A percentile compares a stretch with the other conserved stretches of the same genome.
These are phyloP conservation scores for Creolimax fragrantissima DNA, from an alignment of 78 protist genomes.

Conservation along the genomic window DNA sequence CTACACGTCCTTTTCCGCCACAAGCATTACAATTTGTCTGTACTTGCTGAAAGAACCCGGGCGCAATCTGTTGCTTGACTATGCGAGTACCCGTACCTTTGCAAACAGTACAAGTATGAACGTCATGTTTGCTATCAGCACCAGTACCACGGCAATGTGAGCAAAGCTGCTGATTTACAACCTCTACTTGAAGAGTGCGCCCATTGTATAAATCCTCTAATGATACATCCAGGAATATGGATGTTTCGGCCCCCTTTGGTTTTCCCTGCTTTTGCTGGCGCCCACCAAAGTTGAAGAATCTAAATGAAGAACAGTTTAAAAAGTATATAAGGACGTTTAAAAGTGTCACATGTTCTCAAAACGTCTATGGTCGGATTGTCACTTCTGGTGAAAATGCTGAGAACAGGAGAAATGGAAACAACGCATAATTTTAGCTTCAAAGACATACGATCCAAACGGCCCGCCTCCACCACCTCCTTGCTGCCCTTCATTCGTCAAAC, in stretches of 20 bases:
- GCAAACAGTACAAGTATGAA: constrained; percentile 47
- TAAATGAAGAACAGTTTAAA: not conserved
- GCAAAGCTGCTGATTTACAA: constrained; percentile 47
- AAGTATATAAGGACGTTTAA: not conserved
- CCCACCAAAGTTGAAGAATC: constrained; percentile 2
- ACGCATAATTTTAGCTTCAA: no score
- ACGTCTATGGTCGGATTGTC: no score
- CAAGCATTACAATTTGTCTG: constrained; percentile 60
- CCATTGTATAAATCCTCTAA: constrained; percentile 69
- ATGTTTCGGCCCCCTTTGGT: constrained; percentile 52
- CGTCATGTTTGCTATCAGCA: constrained; percentile 51
- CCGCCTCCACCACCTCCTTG: constrained; percentile 43
- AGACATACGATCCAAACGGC: not conserved
- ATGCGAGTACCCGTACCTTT: constrained; percentile 47
- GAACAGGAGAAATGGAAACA: no score
- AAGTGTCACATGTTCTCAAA: not conserved
- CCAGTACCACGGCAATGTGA: constrained; percentile 66
- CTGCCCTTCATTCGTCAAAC: constrained; percentile 43
- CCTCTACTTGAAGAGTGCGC: not conserved
- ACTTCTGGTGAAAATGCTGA: no score
- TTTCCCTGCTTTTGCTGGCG: constrained; percentile 24
- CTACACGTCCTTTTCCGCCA: constrained; percentile 61
- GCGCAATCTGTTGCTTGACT: constrained; percentile 57
- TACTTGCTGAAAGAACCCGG: constrained; percentile 66
- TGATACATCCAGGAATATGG: constrained; percentile 43